Conservation (phyloP, 2,329 filamentous ascomycete genomes). For the Passalora sequoiae region DNA sequence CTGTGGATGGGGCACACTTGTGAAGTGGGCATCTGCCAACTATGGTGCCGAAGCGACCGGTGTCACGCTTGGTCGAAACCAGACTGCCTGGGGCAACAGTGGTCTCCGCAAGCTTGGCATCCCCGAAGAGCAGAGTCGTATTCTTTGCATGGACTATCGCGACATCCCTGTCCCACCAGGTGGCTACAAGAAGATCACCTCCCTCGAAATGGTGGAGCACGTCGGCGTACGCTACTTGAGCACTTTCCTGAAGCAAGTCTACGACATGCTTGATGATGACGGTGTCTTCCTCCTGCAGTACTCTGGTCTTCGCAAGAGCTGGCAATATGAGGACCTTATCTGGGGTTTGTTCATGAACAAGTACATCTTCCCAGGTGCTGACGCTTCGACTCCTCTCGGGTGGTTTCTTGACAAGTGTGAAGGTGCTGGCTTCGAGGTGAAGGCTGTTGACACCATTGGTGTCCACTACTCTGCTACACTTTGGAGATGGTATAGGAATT, state of each 20-base stretch:
- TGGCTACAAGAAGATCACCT: conserved; percentile 87
- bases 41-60: conserved; percentile 82
- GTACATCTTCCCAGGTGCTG: conserved; percentile 95
- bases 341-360: conserved; percentile 99
- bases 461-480: conserved; percentile 96
- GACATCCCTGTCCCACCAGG: conserved; percentile 77
- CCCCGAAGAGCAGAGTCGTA: conserved; percentile 79
- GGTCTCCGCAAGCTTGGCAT: conserved; percentile 78
- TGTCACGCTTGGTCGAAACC: conserved; percentile 90
- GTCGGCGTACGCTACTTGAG: conserved; percentile 87
- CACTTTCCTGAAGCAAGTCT: conserved; percentile 75
- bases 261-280: conserved; percentile 95
- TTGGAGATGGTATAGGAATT: conserved; percentile 98
- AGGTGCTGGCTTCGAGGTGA: conserved; percentile 82
- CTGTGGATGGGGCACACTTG: conserved; percentile 95
- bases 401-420: conserved; percentile 83
- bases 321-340: conserved; percentile 97
- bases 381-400: conserved; percentile 87
- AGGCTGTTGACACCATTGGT: conserved; percentile 85
- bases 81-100: conserved; percentile 93
- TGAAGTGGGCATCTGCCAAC: conserved; percentile 86
- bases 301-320: conserved; percentile 84
- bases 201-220: conserved; percentile 97
- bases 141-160: conserved; percentile 95
- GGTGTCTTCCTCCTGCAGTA: conserved; percentile 95